phyloP scores from a whole-genome alignment of 129 eudicot genomes.

The Kitagawia praeruptora region DNA sequence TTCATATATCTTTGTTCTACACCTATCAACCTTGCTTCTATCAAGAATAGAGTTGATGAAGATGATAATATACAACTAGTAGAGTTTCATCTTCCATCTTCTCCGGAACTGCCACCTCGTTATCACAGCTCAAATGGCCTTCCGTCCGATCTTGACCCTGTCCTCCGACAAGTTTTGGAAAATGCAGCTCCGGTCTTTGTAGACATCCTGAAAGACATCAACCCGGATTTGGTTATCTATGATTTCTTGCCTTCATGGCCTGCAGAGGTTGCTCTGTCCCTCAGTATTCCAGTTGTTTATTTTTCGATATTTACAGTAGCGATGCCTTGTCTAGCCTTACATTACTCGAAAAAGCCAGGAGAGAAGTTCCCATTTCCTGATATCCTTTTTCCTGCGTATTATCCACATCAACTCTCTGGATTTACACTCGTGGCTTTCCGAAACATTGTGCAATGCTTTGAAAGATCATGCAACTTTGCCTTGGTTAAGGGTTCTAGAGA shows the following conservation, averaged over 20 bases:
- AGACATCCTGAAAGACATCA: neutral
- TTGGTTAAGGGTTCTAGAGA: neutral
- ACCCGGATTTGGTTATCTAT: neutral
- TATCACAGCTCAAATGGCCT: slow-evolving; percentile 1
- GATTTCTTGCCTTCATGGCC: neutral
- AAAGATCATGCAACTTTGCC: neutral
- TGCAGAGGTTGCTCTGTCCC: neutral
- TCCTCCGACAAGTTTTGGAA: neutral
- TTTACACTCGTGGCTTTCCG: neutral
- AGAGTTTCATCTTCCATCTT: neutral
- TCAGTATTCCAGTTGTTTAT: neutral
- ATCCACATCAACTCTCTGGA: neutral
- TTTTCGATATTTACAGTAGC: neutral
- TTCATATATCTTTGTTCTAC: neutral
- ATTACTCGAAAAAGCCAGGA: neutral
- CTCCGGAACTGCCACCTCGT: neutral
- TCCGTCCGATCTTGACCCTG: neutral
- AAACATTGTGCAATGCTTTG: neutral
- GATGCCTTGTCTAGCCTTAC: neutral
- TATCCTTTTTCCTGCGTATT: neutral
- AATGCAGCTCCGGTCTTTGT: neutral
- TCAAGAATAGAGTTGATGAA: neutral
- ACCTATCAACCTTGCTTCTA: neutral
- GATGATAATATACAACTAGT: neutral
- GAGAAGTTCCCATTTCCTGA: neutral